Base-by-base conservation (phyloP, 257 asterid genomes). In the Solanum appendiculatum region DNA sequence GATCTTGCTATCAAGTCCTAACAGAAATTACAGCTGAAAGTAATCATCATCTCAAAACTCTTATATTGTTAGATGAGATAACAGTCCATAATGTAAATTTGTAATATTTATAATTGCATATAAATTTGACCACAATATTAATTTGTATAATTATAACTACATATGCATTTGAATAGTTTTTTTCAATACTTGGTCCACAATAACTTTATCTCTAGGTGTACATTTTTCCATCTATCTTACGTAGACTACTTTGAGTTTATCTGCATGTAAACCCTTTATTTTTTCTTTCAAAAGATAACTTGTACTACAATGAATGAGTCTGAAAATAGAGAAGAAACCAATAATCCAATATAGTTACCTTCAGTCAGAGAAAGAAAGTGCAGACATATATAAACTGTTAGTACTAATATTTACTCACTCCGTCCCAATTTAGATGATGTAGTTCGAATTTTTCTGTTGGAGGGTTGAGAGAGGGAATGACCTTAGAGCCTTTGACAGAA, bases 1-100 rank as follows among this genome's bases (percentile, higher is more conserved):
- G 98, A 96, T 93, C 98, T 92, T 89, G 92, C 93, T 84, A 95
- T 87, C 89, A 96, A 82, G 89, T 95, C 99, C 99, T 95, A 93
- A 44, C 86, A 88, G 86, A 86, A 89, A 87, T 89, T 54, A 89
- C 83, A 89, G 89, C 89, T 90, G 90, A 88, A 72, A 89, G 82
- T 87, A 90, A 88, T 92, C 89, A 89, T 88, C 88, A 88, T 87
- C 91, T 91, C 68, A 84, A 87, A 84, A 86, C 80, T 74, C 69
- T 33, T 42, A 42, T 84, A 69, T 64, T 15, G 86, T 74, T 46
- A 86, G 21, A 27, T 6, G 82, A 74, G 29, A 40, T 40, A 81
- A 2, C 85, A 31, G 20, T 81, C 85, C 68, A 18, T 10, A 46
- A 18, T 16, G 68, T 80, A 46, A 80, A 29, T 48, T 80, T 78